Percentiles rank a stretch among this genome's conserved stretches.
These are phyloP conservation scores for Acer campestre DNA, from an alignment of 345 rosid genomes.

Conservation along the genomic window DNA sequence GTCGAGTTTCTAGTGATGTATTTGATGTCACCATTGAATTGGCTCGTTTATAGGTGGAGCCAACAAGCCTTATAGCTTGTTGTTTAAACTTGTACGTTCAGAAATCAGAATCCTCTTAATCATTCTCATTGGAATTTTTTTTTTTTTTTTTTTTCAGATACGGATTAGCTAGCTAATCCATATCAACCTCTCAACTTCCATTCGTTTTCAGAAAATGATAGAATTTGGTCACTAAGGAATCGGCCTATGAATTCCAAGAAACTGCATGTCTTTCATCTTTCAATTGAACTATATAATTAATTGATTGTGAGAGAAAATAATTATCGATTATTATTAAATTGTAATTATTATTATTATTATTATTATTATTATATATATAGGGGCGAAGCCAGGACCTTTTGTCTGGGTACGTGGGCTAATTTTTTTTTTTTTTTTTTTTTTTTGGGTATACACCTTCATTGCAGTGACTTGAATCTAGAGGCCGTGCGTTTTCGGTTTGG, in stretches of 20 bases:
- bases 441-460: too few species aligned
- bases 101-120: conserved; percentile 16
- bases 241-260: conserved; percentile 21
- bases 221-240: neutral
- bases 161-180: neutral
- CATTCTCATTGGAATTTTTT: conserved; percentile 4
- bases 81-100: conserved; percentile 20
- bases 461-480: too few species aligned
- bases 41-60: conserved; percentile 24
- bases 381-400: too few species aligned
- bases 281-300: neutral
- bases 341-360: too few species aligned
- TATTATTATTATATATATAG: too few species aligned
- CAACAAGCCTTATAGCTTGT: conserved; percentile 6
- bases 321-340: too few species aligned
- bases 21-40: conserved; percentile 29
- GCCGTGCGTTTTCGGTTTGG: too few species aligned
- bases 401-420: too few species aligned
- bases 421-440: too few species aligned
- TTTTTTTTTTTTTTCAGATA: neutral
- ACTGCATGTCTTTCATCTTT: conserved; percentile 8
- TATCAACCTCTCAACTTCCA: conserved; percentile 22
- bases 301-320: too few species aligned
- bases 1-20: conserved; percentile 10
- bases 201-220: conserved; percentile 5